These are phyloP conservation scores for Aphanomyces cochlioides DNA, from an alignment of 352 stramenopile genomes.

Conservation along the genomic window DNA sequence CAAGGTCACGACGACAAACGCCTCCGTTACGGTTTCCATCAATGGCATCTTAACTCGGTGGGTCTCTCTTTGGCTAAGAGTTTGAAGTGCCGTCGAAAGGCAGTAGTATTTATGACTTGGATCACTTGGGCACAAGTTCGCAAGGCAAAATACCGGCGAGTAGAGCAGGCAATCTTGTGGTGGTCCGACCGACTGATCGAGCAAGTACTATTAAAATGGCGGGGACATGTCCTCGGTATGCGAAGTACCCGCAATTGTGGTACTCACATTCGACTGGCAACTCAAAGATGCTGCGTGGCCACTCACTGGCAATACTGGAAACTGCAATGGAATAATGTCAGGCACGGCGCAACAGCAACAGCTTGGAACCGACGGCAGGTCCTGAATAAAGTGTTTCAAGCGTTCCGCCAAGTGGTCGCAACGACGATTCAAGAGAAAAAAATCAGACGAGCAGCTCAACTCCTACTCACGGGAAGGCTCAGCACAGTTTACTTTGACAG, in stretches of 20 bases:
- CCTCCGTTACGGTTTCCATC: conserved; percentile 3
- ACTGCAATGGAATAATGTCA: not conserved
- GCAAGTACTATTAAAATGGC: not conserved
- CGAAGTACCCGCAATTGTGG: no score
- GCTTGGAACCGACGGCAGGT: not conserved
- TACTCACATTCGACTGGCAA: not conserved
- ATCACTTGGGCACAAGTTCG: not conserved
- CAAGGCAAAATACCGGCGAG: not conserved
- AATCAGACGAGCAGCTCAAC: not conserved
- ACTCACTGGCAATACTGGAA: not conserved
- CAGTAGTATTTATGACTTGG: not conserved
- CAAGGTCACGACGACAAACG: not conserved
- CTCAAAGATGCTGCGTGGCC: not conserved
- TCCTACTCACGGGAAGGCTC: not conserved
- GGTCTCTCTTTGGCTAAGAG: not conserved
- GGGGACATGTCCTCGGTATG: not conserved
- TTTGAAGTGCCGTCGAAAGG: not conserved
- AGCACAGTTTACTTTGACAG: not conserved
- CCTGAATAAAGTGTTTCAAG: not conserved
- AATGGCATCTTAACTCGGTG: not conserved
- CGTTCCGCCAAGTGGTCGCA: not conserved
- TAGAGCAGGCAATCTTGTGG: not conserved
- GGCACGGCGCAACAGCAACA: not conserved
- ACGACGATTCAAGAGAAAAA: not conserved
- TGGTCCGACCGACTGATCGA: not conserved